phyloP scores from a whole-genome alignment of 2,329 filamentous ascomycete genomes.

The Geosmithia flava region DNA sequence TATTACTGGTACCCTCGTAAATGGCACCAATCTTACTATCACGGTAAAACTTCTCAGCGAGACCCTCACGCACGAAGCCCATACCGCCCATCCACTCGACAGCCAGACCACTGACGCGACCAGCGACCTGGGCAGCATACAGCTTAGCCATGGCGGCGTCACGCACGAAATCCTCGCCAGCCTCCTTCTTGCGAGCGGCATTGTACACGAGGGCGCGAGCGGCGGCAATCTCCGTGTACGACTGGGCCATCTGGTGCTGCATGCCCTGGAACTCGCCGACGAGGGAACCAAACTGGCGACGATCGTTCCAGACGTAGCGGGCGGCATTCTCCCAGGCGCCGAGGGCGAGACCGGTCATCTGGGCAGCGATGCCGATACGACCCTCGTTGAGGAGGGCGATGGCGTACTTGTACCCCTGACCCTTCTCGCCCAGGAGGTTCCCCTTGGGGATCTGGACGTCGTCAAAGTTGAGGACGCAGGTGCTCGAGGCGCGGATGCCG shows the following conservation, averaged over 20 bases:
- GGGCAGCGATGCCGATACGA: constrained; percentile 91
- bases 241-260: constrained; percentile 97
- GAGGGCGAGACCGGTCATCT: constrained; percentile 94
- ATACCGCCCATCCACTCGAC: constrained; percentile 99
- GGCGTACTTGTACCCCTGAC: constrained; percentile 95
- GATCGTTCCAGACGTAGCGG: constrained; percentile 92
- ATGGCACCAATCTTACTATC: constrained; percentile 99
- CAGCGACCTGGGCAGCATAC: constrained; percentile 85
- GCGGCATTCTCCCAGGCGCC: constrained; percentile 94
- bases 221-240: constrained; percentile 85
- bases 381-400: constrained; percentile 92
- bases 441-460: constrained; percentile 83
- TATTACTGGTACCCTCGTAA: constrained; percentile 83
- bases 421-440: constrained; percentile 78
- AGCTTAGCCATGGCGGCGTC: constrained; percentile 99
- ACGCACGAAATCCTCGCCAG: constrained; percentile 84
- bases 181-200: constrained; percentile 94
- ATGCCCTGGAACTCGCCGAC: constrained; percentile 98
- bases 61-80: constrained; percentile 93
- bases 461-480: constrained; percentile 95
- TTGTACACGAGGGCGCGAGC: constrained; percentile 92
- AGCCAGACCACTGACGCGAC: constrained; percentile 70
- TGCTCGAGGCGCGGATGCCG: constrained; percentile 89
- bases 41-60: constrained; percentile 95
- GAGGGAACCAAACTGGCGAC: constrained; percentile 87